A percentile compares a stretch with the other conserved stretches of the same genome.
Evolutionary conservation across 192 early-diverging fungal species (phyloP).

Genomic region (Linnemannia elongata): DNA sequence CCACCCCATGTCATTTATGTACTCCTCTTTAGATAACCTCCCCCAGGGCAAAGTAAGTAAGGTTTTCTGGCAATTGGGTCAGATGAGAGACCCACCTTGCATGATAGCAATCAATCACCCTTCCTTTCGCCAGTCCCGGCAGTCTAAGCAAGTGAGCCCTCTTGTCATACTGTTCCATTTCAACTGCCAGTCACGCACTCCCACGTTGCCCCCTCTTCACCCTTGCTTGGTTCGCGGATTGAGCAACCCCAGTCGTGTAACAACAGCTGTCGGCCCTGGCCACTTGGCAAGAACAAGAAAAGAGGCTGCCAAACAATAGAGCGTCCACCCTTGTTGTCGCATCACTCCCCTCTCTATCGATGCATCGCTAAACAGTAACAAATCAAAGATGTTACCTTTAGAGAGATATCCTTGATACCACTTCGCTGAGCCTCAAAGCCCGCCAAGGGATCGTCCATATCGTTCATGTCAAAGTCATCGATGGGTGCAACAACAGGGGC

Average conservation of each 20-base stretch:
- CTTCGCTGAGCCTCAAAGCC: conserved; percentile 57
- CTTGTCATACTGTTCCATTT: not conserved
- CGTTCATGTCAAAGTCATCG: conserved; percentile 50
- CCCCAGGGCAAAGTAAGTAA: too few species aligned
- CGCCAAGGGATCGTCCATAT: conserved; percentile 55
- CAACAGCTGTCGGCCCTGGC: too few species aligned
- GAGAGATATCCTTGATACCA: conserved; percentile 51
- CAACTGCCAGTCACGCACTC: not conserved
- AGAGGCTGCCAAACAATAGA: too few species aligned
- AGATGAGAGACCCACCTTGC: too few species aligned
- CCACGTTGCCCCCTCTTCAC: not conserved
- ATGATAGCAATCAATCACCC: too few species aligned
- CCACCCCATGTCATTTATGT: too few species aligned
- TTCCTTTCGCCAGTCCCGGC: too few species aligned
- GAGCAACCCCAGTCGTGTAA: not conserved
- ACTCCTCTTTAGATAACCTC: too few species aligned
- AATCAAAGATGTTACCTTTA: conserved; percentile 29
- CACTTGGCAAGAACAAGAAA: not conserved
- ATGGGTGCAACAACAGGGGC: not conserved
- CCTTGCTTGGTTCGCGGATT: not conserved
- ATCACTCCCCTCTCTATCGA: too few species aligned
- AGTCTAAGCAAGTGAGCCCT: too few species aligned
- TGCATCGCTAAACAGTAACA: not conserved
- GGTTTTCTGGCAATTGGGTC: too few species aligned
- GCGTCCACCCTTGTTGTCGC: too few species aligned